Evolutionary conservation across 2,329 filamentous ascomycete species (phyloP).

Genomic region (Trichoderma gracile): DNA sequence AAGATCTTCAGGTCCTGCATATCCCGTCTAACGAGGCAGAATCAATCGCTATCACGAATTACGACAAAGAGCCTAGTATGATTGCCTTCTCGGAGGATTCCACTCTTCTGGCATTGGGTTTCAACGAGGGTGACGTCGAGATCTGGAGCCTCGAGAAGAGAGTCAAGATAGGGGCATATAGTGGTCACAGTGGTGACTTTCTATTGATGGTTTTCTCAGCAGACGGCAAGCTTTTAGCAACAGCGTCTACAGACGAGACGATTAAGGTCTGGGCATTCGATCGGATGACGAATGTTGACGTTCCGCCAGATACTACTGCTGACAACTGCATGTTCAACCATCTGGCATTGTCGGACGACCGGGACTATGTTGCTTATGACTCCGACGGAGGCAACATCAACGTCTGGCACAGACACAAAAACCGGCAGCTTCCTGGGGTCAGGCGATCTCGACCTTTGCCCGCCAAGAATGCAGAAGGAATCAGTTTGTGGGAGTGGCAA

Average conservation of each 20-base stretch:
- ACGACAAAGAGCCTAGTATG: too few relatives aligned
- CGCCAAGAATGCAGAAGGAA: too few relatives aligned
- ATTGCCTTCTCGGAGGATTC: not conserved
- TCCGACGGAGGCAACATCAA: too few relatives aligned
- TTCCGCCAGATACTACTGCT: not conserved
- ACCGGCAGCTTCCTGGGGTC: too few relatives aligned
- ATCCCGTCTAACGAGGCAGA: not conserved
- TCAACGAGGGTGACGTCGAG: not conserved
- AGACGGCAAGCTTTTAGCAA: not conserved
- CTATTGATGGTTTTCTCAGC: not conserved
- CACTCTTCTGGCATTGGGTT: not conserved
- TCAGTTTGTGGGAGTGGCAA: too few relatives aligned
- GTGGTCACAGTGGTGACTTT: not conserved
- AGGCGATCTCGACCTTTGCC: too few relatives aligned
- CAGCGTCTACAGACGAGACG: not conserved
- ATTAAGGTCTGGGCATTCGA: not conserved
- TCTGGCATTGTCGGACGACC: not conserved
- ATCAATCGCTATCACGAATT: too few relatives aligned
- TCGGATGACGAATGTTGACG: too few relatives aligned
- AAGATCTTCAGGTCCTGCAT: not conserved
- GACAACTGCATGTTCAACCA: too few relatives aligned
- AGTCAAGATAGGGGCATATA: not conserved
- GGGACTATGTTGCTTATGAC: not conserved
- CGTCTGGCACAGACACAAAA: too few relatives aligned
- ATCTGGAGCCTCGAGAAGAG: not conserved